Percentiles rank a stretch among this genome's conserved stretches.
phyloP scores from a whole-genome alignment of 2,329 filamentous ascomycete genomes.

The Chalaropsis ovoidea region DNA sequence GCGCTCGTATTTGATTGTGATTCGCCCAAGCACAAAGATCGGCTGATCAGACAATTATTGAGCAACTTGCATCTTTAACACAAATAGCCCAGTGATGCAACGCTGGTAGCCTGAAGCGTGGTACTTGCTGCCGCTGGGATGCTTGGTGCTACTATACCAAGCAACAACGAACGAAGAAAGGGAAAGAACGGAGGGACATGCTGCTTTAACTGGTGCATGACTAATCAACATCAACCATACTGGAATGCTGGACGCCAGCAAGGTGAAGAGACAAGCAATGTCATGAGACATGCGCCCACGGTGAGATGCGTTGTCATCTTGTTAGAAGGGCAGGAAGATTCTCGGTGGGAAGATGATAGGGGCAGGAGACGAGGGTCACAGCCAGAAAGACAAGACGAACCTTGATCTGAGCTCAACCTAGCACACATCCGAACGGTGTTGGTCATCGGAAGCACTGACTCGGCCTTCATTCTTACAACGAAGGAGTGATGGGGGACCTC shows the following conservation, averaged over 20 bases:
- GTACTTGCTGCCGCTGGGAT: slow-evolving; percentile 9
- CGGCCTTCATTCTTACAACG: background rate
- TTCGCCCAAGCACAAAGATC: background rate
- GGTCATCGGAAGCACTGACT: background rate
- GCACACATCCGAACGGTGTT: background rate
- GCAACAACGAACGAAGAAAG: background rate
- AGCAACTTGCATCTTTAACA: background rate
- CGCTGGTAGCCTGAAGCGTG: background rate
- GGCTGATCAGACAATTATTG: slow-evolving; percentile 8
- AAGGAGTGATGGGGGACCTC: background rate
- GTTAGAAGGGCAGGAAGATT: background rate
- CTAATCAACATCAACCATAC: background rate
- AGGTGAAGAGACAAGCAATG: too few species aligned
- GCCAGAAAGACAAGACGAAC: background rate
- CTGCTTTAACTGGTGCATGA: background rate
- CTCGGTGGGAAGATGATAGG: background rate
- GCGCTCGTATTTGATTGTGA: background rate
- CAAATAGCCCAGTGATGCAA: slow-evolving; percentile 2
- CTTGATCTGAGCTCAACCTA: too few species aligned
- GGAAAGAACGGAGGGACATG: background rate
- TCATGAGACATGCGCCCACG: too few species aligned
- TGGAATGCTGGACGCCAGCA: background rate
- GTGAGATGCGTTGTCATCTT: background rate
- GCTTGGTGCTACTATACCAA: background rate
- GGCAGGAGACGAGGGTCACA: background rate